These are phyloP conservation scores for Penicillium sp. DNA, from an alignment of 2,329 filamentous ascomycete species.

Conservation along the genomic window DNA sequence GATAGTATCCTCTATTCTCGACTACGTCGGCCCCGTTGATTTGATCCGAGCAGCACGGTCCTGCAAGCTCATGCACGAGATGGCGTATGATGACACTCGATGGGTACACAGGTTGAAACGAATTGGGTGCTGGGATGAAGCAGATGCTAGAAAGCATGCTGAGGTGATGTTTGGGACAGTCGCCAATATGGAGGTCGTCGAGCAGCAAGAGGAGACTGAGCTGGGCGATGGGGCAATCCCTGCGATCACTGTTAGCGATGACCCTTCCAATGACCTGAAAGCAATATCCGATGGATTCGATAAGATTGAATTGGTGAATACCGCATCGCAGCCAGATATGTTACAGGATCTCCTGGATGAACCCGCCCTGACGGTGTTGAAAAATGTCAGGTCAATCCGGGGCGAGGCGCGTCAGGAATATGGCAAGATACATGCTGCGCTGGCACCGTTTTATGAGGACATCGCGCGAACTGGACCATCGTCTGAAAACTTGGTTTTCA, in stretches of 20 bases:
- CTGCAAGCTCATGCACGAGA: constrained; percentile 86
- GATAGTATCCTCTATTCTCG: constrained; percentile 82
- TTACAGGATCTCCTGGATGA: constrained; percentile 55
- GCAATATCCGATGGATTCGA: constrained; percentile 72
- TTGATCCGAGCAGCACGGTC: constrained; percentile 81
- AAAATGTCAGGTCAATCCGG: constrained; percentile 71
- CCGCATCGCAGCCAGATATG: constrained; percentile 29
- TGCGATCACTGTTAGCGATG: constrained; percentile 16
- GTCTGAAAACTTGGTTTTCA: constrained; percentile 79
- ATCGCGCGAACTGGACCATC: constrained; percentile 68
- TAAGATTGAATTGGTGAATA: constrained; percentile 61
- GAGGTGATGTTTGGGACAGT: constrained; percentile 61
- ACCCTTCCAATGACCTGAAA: constrained; percentile 24
- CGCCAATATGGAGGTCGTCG: constrained; percentile 27
- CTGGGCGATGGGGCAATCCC: constrained; percentile 18
- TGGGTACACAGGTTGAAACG: constrained; percentile 84
- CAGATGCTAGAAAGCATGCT: constrained; percentile 75
- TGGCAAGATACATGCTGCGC: constrained; percentile 81
- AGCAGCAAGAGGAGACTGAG: constrained; percentile 28
- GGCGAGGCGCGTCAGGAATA: constrained; percentile 87
- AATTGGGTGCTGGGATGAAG: constrained; percentile 91
- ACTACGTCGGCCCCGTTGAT: constrained; percentile 82
- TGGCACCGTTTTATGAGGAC: constrained; percentile 87
- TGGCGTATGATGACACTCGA: constrained; percentile 97
- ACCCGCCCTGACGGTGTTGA: constrained; percentile 67